A percentile compares a stretch with the other conserved stretches of the same genome.
Evolutionary conservation across 2,329 filamentous ascomycete species (phyloP).

Genomic region (Penicillium sclerotiorum): DNA sequence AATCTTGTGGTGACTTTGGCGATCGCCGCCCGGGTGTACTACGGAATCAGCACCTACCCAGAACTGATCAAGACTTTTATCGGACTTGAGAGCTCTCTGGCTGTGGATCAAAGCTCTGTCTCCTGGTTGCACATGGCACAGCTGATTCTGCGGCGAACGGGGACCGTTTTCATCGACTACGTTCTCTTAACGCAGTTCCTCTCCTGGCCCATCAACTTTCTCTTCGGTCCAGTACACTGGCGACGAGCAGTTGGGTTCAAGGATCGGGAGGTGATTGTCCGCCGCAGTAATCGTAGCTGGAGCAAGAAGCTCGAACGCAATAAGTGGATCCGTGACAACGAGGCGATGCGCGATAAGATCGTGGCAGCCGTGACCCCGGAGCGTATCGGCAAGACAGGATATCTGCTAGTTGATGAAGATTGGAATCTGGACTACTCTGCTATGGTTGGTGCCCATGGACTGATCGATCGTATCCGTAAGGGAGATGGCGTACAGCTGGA

Average conservation of each 20-base stretch:
- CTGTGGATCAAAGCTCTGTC: slow-evolving; percentile 61
- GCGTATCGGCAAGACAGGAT: slow-evolving; percentile 79
- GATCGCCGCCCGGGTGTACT: slow-evolving; percentile 69
- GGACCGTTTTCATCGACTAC: slow-evolving; percentile 75
- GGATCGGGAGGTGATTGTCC: slow-evolving; percentile 78
- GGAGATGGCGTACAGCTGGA: slow-evolving; percentile 53
- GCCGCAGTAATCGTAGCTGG: slow-evolving; percentile 72
- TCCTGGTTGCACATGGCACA: slow-evolving; percentile 60
- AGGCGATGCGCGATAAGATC: slow-evolving; percentile 60
- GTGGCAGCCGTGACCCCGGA: slow-evolving; percentile 69
- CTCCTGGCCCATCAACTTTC: slow-evolving; percentile 74
- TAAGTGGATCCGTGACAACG: slow-evolving; percentile 52
- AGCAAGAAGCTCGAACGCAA: slow-evolving; percentile 59
- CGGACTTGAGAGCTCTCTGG: slow-evolving; percentile 67
- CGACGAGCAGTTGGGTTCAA: slow-evolving; percentile 74
- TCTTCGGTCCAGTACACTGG: slow-evolving; percentile 70
- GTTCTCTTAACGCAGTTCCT: slow-evolving; percentile 67
- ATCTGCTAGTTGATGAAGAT: slow-evolving; percentile 78
- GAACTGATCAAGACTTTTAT: slow-evolving; percentile 65
- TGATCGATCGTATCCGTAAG: slow-evolving; percentile 58
- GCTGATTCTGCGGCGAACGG: slow-evolving; percentile 62
- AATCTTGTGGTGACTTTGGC: slow-evolving; percentile 69
- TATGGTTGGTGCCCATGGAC: slow-evolving; percentile 72
- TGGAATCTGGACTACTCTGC: slow-evolving; percentile 86
- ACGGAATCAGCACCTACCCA: slow-evolving; percentile 73